These are phyloP conservation scores for Stagonosporopsis tanaceti DNA, from an alignment of 2,329 filamentous ascomycete genomes.

Conservation along the genomic window DNA sequence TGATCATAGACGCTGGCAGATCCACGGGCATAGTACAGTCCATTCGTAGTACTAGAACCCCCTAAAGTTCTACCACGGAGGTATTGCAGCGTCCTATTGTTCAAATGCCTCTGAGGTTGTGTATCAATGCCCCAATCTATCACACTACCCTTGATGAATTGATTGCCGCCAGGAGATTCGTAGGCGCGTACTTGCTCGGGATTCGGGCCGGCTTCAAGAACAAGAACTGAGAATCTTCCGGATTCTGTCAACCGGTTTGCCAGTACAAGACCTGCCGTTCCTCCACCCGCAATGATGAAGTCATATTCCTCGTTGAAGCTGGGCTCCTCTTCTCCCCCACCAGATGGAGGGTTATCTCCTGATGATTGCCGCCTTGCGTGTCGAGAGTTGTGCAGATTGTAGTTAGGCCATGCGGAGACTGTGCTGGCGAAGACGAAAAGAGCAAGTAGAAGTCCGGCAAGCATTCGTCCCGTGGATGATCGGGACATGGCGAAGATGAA, in stretches of 20 bases:
- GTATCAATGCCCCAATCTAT: slow-evolving; percentile 44
- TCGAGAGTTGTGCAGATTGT: slow-evolving; percentile 24
- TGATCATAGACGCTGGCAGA: slow-evolving; percentile 53
- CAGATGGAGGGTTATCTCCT: slow-evolving; percentile 17
- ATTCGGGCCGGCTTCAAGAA: slow-evolving; percentile 44
- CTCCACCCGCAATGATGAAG: slow-evolving; percentile 32
- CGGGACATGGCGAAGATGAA: slow-evolving; percentile 5
- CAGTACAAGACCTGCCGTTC: slow-evolving; percentile 38
- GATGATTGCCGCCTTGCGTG: slow-evolving; percentile 24
- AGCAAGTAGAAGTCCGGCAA: slow-evolving; percentile 15
- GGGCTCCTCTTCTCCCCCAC: slow-evolving; percentile 12
- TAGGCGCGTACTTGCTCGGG: slow-evolving; percentile 43
- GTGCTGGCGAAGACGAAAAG: slow-evolving; percentile 15
- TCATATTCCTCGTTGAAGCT: slow-evolving; percentile 30
- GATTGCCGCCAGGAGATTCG: slow-evolving; percentile 38
- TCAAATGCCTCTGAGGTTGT: slow-evolving; percentile 32
- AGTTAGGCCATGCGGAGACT: slow-evolving; percentile 25
- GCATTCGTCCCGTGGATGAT: slow-evolving; percentile 10
- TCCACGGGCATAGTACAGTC: slow-evolving; percentile 46
- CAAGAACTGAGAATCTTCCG: slow-evolving; percentile 35
- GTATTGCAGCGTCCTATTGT: slow-evolving; percentile 34
- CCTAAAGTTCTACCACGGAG: slow-evolving; percentile 39
- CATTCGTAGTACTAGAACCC: slow-evolving; percentile 46
- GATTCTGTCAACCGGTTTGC: slow-evolving; percentile 38
- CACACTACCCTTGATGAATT: slow-evolving; percentile 36